Percentiles rank a stretch among this genome's conserved stretches.
Conservation (phyloP, 78 protist genomes). For the Dictyostelium intermedium region DNA sequence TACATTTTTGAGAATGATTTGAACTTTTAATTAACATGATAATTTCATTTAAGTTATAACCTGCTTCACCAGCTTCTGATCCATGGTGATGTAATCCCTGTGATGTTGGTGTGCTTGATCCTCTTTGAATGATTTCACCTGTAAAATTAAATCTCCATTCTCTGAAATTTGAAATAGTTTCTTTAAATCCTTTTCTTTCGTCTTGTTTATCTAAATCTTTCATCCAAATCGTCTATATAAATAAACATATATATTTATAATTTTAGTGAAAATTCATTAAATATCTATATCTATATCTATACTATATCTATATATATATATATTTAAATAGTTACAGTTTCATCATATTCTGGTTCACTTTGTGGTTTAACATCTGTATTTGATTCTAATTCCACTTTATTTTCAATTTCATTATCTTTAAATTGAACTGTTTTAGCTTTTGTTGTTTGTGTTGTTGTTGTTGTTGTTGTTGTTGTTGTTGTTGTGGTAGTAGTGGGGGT, state of each 20-base stretch:
- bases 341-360: slow-evolving; percentile 2
- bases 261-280: too few relatives aligned
- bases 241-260: too few relatives aligned
- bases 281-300: too few relatives aligned
- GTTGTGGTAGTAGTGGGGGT: background rate
- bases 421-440: slow-evolving; percentile 1
- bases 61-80: slow-evolving; percentile 63
- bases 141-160: slow-evolving; percentile 68
- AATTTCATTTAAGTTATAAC: slow-evolving; percentile 37
- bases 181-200: background rate
- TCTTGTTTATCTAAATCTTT: slow-evolving; percentile 47
- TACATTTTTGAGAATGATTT: slow-evolving; percentile 27
- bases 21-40: slow-evolving; percentile 14
- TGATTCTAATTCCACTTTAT: background rate
- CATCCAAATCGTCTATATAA: slow-evolving; percentile 46
- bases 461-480: background rate
- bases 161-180: background rate
- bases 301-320: too few relatives aligned
- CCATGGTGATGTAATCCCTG: slow-evolving; percentile 74
- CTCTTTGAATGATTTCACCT: slow-evolving; percentile 27
- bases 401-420: background rate
- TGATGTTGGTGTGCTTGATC: slow-evolving; percentile 36
- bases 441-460: background rate
- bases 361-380: background rate
- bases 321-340: background rate